Evolutionary conservation across 169 alveolate genomes (phyloP), one percentile per base, ranked within the genome.

Genomic region (Eimeria necatrix): DNA sequence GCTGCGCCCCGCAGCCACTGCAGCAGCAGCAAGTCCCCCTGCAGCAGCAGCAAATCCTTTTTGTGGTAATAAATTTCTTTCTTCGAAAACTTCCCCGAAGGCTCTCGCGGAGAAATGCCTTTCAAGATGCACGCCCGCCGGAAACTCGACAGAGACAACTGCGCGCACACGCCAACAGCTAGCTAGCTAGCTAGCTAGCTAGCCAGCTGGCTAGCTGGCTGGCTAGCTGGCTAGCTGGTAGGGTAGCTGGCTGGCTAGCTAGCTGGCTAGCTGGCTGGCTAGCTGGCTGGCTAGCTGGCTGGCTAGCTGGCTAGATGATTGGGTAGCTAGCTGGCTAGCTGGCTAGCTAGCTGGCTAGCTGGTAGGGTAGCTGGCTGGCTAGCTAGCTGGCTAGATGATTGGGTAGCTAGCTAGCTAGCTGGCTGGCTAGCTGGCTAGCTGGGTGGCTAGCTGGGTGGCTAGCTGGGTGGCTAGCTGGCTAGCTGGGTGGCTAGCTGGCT

Each of bases 61-160:
- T 94, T 95, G 95, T 98, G 99, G 96, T 99, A 98, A 96, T 98
- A 99, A 76, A 98, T 94, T 95, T 98, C 96, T 93, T 98, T 97
- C 70, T 99, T 98, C 70, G 92, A 88, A 81, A 95, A 97, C 97
- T 98, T 98, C 98, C 98, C 98, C 99, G 98, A 97, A 96, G 99
- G 99, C 85, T 99, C 99, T 84, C 99, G 97, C 18, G 99, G 99
- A 93, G 98, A 99, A 60, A 99, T 98, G 20, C 99, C 99, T 96
- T 99, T 99, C 92, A 99, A 96, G 78, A 99, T 99, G 96, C 99
- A 99, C 12, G 99, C 97, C 83, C 99, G 96, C 93, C 99, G 99
- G 96, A 99, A 99, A 91, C 98, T 99, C 73, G 97, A 97, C 14
- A 98, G 96, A 22, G 98, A 97, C 46, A 99, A 94, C 94, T 87